Conservation (phyloP, 352 stramenopile genomes). For the Hyphochytrium catenoides region DNA sequence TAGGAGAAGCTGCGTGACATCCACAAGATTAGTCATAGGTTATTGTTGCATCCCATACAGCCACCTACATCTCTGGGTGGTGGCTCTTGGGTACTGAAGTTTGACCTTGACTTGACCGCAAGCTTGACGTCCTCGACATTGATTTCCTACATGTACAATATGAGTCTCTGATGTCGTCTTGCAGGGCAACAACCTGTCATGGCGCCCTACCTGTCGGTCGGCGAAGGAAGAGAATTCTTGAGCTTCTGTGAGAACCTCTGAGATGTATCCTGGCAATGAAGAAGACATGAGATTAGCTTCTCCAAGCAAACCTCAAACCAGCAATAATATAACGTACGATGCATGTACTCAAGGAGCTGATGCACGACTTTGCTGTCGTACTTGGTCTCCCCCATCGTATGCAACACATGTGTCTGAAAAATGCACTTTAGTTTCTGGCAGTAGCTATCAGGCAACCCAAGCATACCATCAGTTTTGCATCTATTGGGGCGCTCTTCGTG, state of each 20-base stretch:
- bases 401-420: too few relatives aligned
- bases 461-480: too few relatives aligned
- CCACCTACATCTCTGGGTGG: conserved; percentile 22
- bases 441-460: too few relatives aligned
- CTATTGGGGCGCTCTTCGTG: too few relatives aligned
- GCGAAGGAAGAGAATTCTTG: conserved; percentile 54
- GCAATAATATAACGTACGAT: conserved; percentile 18
- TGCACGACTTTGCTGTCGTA: conserved; percentile 43
- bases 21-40: conserved; percentile 4
- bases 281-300: too few relatives aligned
- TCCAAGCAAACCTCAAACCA: neutral
- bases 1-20: conserved; percentile 32
- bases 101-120: conserved; percentile 37
- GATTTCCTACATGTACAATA: conserved; percentile 16
- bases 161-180: too few relatives aligned
- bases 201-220: conserved; percentile 22
- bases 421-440: conserved; percentile 28
- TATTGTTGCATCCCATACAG: neutral
- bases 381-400: conserved; percentile 48
- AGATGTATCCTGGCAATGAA: conserved; percentile 50
- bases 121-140: conserved; percentile 45
- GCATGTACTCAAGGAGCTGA: conserved; percentile 54
- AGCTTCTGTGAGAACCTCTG: conserved; percentile 47
- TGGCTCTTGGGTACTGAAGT: conserved; percentile 39
- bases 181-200: neutral